phyloP scores from a whole-genome alignment of 1,139 yeast genomes.

The Hemisphaericaspora subhashii region DNA sequence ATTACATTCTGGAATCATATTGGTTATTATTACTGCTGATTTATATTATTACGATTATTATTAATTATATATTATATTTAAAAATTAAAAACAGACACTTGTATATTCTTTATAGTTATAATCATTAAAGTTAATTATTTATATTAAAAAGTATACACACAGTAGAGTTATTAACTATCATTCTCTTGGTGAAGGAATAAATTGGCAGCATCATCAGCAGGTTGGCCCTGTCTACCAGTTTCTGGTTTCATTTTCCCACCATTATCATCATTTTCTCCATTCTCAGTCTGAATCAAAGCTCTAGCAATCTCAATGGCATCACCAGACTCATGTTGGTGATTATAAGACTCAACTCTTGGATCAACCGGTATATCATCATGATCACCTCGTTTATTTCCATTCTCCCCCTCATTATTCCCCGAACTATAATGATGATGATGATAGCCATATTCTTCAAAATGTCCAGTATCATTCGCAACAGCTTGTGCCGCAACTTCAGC shows the following conservation, averaged over 20 bases:
- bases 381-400: constrained; percentile 13
- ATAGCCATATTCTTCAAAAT: constrained; percentile 20
- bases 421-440: constrained; percentile 17
- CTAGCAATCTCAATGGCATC: constrained; percentile 67
- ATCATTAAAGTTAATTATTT: not conserved
- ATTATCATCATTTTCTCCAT: constrained; percentile 31
- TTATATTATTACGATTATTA: too few species aligned
- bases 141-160: not conserved
- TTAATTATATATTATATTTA: not conserved
- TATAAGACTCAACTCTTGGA: constrained; percentile 57
- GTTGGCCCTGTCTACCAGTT: too few species aligned
- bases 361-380: constrained; percentile 47
- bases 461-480: constrained; percentile 12
- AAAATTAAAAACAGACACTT: not conserved
- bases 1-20: not conserved
- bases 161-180: not conserved
- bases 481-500: constrained; percentile 49
- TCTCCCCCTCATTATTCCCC: constrained; percentile 20
- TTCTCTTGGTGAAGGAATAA: constrained; percentile 23
- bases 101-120: not conserved
- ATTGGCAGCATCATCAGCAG: constrained; percentile 24
- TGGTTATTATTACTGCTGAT: not conserved
- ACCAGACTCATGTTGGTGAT: constrained; percentile 45
- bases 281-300: constrained; percentile 64
- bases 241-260: constrained; percentile 8